Evolutionary conservation across 306 rosid genomes (phyloP), one percentile per base, ranked within the genome.

Genomic region (Lotus japonicus): DNA sequence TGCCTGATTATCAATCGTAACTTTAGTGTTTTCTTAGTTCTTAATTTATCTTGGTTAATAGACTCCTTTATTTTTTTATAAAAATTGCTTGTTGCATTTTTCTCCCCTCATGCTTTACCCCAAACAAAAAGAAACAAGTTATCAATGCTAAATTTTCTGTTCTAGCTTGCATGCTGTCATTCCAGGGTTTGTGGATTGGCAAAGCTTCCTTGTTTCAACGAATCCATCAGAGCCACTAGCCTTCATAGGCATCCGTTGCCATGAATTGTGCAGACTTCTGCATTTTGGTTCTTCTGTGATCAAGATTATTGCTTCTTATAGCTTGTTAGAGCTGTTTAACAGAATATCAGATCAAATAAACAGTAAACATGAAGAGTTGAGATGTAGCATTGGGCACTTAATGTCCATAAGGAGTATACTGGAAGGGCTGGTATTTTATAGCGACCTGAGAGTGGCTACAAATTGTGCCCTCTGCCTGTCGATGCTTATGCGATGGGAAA

Each of bases 141-240:
- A 41, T 78, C 52, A 36, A 58, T 58, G 56, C 77, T 63, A 64
- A 79, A 56, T 70, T 46, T 36, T 26, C 21, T 36, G 38, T 58
- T 77, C 66, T 77, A 90, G 98, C 70, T 78, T 85, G 84, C 83
- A 83, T 66, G 81, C 86, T 51, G 77, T 78, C 74, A 58, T 88
- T 9, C 92, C 94, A 26, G 92, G 82, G 62, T 68, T 73, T 62
- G 79, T 86, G 71, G 90, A 94, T 79, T 94, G 97, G 98, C 90
- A 85, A 73, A 72, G 65, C 68, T 81, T 86, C 75, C 74, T 88
- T 51, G 83, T 55, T 43, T 84, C 84, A 41, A 63, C 55, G 16
- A 83, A 78, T 61, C 75, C 82, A 76, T 63, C 64, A 10, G 88
- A 57, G 71, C 80, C 86, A 9, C 75, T 71, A 45, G 71, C 92